Percentiles rank a stretch among this genome's conserved stretches.
Evolutionary conservation across 305 asterid species (phyloP).

Genomic region (Ajuga reptans): DNA sequence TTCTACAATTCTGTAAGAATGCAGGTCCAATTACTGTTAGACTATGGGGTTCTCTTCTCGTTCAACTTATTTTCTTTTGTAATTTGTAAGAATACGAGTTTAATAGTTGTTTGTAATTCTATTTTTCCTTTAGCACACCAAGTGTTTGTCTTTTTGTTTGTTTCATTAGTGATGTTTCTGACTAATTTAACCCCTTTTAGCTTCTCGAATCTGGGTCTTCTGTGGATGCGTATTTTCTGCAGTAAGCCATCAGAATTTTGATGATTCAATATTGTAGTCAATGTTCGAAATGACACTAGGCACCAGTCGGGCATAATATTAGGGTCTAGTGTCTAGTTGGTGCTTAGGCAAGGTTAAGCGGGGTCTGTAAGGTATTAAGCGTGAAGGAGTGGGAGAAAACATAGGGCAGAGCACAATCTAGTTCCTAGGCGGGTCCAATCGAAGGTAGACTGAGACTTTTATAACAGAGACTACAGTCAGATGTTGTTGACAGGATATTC

Average conservation of each 20-base stretch:
- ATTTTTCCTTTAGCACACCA: neutral
- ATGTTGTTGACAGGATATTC: neutral
- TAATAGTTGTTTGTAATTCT: neutral
- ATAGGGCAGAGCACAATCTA: too few species aligned
- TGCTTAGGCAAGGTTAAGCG: too few species aligned
- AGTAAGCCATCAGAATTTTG: neutral
- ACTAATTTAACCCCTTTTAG: neutral
- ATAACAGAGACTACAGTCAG: neutral
- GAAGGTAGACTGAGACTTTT: too few species aligned
- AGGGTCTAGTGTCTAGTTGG: too few species aligned
- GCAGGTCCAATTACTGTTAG: neutral
- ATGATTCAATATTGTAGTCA: neutral
- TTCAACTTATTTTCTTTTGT: neutral
- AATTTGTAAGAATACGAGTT: neutral
- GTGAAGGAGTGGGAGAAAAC: too few species aligned
- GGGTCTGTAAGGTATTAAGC: too few species aligned
- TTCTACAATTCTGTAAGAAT: neutral
- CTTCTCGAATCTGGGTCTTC: neutral
- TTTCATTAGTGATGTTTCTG: neutral
- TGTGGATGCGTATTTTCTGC: neutral
- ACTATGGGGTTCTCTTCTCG: neutral
- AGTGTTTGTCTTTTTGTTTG: neutral
- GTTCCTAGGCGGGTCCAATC: too few species aligned
- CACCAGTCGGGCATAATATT: too few species aligned
- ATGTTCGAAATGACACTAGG: too few species aligned